Conservation (phyloP, 495 filamentous ascomycete genomes). For the Usnea hakonensis region DNA sequence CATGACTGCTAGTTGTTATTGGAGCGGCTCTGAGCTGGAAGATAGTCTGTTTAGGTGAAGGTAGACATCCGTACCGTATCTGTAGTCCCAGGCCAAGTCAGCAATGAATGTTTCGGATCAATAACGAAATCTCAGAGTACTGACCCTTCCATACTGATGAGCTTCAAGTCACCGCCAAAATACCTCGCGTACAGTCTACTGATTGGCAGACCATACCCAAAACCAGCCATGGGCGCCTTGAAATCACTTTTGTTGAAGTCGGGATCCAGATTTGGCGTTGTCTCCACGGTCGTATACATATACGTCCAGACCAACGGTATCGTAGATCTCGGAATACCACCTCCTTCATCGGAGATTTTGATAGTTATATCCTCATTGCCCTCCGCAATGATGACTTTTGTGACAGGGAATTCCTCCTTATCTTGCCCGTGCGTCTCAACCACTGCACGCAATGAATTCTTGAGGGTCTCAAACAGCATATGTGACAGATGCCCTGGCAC, state of each 20-base stretch:
- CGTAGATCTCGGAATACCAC: slow-evolving; percentile 81
- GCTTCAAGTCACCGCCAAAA: slow-evolving; percentile 91
- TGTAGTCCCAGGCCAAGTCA: slow-evolving; percentile 30
- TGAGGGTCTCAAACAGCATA: slow-evolving; percentile 98
- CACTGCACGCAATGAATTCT: slow-evolving; percentile 94
- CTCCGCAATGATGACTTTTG: slow-evolving; percentile 93
- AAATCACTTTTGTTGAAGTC: slow-evolving; percentile 99
- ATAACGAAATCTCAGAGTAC: slow-evolving; percentile 26
- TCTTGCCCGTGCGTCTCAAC: slow-evolving; percentile 94
- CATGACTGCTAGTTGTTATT: slow-evolving; percentile 98
- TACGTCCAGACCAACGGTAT: slow-evolving; percentile 99
- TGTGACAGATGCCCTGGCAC: slow-evolving; percentile 95
- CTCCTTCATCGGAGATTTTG: slow-evolving; percentile 93
- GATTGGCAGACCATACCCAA: slow-evolving; percentile 93
- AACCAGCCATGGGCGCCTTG: slow-evolving; percentile 98
- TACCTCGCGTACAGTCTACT: slow-evolving; percentile 90
- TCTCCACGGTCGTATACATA: slow-evolving; percentile 98
- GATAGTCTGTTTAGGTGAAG: slow-evolving; percentile 93
- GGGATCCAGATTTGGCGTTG: slow-evolving; percentile 87
- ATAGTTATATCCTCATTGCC: slow-evolving; percentile 98
- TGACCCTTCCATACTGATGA: slow-evolving; percentile 99
- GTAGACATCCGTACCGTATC: slow-evolving; percentile 97
- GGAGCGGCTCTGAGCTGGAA: slow-evolving; percentile 89
- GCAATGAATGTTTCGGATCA: not conserved
- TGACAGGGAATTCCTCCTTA: slow-evolving; percentile 90